Base-by-base conservation (phyloP, 495 filamentous ascomycete genomes). In the Rhypophila decipiens region DNA sequence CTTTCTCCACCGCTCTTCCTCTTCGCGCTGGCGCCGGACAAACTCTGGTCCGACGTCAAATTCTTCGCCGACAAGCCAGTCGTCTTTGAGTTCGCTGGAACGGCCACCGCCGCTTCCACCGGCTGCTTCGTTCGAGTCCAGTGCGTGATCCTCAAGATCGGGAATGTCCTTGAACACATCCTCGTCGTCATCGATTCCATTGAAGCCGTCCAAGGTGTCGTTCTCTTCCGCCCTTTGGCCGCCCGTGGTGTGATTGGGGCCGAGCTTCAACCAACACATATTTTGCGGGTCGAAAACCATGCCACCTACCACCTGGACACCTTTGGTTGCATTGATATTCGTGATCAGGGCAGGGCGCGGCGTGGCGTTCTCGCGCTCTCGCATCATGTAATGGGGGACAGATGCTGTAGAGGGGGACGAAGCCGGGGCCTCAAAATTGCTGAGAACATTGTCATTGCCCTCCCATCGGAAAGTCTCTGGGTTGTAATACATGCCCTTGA, bases 21-120 rank as follows among this genome's bases (percentile, higher is more conserved):
- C 93, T 49, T 89, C 89, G 45, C 86, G 69, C 64, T 96, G 91
- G 33, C 88, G 77, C 52, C 82, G 77, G 40, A 97, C 84, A 60
- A 96, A 98, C 66, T 90, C 87, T 4, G 94, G 94, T 1, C 93
- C 93, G 39, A 98, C 86, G 63, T 98, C 93, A 60, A 97, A 98
- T 63, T 97, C 93, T 65, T 98, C 93, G 11, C 88, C 89, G 21
- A 94, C 87, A 23, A 88, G 76, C 77, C 85, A 87, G 56, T 90
- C 85, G 49, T 90, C 85, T 44, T 79, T 76, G 46, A 84, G 68
- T 47, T 82, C 80, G 50, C 71, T 70, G 48, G 58, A 58, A 5
- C 71, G 56, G 43, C 72, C 59, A 39, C 58, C 44, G 34, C 70
- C 50, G 42, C 18, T 7, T 5, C 36, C 36, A 15, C 36, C 36